phyloP scores from a whole-genome alignment of 2,329 filamentous ascomycete species.

The Pestalotiopsis sp. region DNA sequence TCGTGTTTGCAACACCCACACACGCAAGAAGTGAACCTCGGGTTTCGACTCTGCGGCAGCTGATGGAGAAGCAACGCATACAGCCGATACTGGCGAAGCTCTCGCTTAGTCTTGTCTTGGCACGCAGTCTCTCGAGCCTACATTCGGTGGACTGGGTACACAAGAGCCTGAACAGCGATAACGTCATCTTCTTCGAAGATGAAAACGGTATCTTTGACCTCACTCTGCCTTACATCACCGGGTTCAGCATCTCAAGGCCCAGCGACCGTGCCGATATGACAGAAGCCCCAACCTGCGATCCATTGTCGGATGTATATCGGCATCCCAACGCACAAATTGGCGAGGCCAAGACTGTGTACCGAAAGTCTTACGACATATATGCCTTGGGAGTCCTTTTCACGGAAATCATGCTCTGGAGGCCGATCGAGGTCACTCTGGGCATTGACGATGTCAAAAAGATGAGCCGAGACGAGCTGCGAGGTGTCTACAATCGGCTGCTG shows the following conservation, averaged over 20 bases:
- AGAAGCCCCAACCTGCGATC: slow-evolving; percentile 37
- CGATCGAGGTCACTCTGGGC: slow-evolving; percentile 38
- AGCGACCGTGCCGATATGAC: slow-evolving; percentile 39
- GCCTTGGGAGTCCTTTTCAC: slow-evolving; percentile 47
- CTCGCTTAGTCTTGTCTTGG: slow-evolving; percentile 11
- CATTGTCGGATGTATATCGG: slow-evolving; percentile 41
- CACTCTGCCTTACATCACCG: slow-evolving; percentile 40
- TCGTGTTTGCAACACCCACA: slow-evolving; percentile 2
- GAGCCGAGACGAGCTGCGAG: background rate
- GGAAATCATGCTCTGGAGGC: slow-evolving; percentile 51
- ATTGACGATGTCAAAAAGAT: background rate
- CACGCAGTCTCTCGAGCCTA: slow-evolving; percentile 23
- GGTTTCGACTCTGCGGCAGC: slow-evolving; percentile 10
- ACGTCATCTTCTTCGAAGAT: slow-evolving; percentile 45
- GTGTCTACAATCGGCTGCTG: background rate
- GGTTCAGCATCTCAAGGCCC: slow-evolving; percentile 48
- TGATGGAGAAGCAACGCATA: slow-evolving; percentile 9
- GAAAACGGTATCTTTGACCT: slow-evolving; percentile 26
- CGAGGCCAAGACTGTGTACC: slow-evolving; percentile 23
- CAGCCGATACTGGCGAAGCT: slow-evolving; percentile 10
- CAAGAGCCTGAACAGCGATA: slow-evolving; percentile 50
- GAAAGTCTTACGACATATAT: slow-evolving; percentile 48
- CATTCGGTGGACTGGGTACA: slow-evolving; percentile 55
- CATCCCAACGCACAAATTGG: slow-evolving; percentile 34
- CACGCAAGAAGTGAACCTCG: background rate